Evolutionary conservation across 2,329 filamentous ascomycete genomes (phyloP), one percentile per base, ranked within the genome.

Genomic region (Cadophora luteo-olivacea): DNA sequence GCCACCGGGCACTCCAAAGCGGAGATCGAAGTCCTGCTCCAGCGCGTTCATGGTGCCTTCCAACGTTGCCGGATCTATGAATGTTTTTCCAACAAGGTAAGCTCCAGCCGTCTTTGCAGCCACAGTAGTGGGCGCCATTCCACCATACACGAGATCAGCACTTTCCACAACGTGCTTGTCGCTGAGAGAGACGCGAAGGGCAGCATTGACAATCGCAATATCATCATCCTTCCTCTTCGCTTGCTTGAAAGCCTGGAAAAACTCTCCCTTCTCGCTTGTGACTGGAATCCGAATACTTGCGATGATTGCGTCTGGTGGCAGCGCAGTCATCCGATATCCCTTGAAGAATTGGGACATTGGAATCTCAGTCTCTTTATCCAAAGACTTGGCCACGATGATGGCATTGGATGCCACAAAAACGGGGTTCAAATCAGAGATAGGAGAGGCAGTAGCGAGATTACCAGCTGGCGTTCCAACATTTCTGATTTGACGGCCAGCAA

Each of bases 171-270:
- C 78, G 52, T 95, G 87, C 1, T 85, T 84, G 2, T 91, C 86
- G 49, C 90, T 86, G 2, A 98, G 81, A 5, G 86, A 87, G 5
- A 98, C 85, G 45, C 93, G 88, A 67, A 98, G 80, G 0, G 95
- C 94, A 33, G 92, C 89, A 61, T 97, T 98, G 29, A 98, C 96
- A 75, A 99, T 98, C 1, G 96, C 96, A 77, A 99, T 98, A 77
- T 99, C 96, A 75, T 99, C 96, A 75, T 99, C 96, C 78, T 98
- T 98, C 73, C 96, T 85, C 83, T 99, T 99, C 0, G 96, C 89
- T 79, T 98, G 95, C 81, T 99, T 99, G 81, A 97, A 98, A 0
- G 95, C 91, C 54, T 92, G 87, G 78, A 97, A 91, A 77, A 90
- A 93, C 78, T 98, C 96, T 3, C 92, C 91, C 75, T 91, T 91